phyloP scores from a whole-genome alignment of 2,329 filamentous ascomycete genomes.

The Paecilomyces sp. region DNA sequence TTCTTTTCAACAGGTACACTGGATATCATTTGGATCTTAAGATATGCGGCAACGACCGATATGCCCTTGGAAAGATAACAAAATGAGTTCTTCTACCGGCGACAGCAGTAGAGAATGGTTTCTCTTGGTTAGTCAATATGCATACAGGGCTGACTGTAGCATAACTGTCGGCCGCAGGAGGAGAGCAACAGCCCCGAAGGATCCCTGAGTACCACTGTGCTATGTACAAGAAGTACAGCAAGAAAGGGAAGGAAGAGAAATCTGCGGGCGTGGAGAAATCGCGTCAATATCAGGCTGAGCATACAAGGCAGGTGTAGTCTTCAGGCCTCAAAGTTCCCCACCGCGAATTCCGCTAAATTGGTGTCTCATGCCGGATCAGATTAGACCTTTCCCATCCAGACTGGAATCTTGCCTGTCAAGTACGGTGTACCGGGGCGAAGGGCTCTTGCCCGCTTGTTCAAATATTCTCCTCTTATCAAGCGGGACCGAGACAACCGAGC shows the following conservation, averaged over 20 bases:
- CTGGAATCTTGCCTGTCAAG: not conserved
- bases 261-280: not conserved
- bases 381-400: not conserved
- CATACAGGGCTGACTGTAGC: not conserved
- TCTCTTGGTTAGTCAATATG: not conserved
- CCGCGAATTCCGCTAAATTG: conserved; percentile 2
- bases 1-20: not conserved
- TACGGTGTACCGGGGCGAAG: not conserved
- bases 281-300: not conserved
- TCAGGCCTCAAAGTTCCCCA: not conserved
- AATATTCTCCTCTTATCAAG: not conserved
- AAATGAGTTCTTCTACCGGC: not conserved
- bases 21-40: not conserved
- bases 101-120: not conserved
- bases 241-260: not conserved
- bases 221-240: not conserved
- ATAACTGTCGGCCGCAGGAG: not conserved
- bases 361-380: not conserved
- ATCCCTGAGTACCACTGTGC: not conserved
- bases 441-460: not conserved
- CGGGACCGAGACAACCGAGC: not conserved
- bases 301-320: not conserved
- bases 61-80: not conserved
- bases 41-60: not conserved
- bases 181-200: not conserved